Evolutionary conservation across 345 rosid genomes (phyloP).

Genomic region (Ceriops tagal): DNA sequence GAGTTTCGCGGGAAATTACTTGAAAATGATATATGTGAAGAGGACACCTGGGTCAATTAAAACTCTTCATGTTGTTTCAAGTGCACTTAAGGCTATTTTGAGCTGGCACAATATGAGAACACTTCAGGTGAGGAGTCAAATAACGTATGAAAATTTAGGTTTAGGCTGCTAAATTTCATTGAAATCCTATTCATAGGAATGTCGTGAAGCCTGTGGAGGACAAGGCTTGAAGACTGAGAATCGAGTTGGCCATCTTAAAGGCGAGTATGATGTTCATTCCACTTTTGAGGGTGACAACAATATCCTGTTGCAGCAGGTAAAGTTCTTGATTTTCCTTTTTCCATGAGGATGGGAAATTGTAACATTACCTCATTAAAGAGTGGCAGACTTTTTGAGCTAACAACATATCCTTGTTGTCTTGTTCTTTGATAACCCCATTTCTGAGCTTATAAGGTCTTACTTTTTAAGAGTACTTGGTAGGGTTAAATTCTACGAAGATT

Average conservation of each 20-base stretch:
- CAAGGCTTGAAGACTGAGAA: constrained; percentile 94
- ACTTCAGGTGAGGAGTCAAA: constrained; percentile 62
- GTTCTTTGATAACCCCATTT: too few relatives aligned
- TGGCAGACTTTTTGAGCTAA: too few relatives aligned
- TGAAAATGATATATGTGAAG: constrained; percentile 72
- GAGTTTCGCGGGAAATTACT: constrained; percentile 69
- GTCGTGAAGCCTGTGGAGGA: constrained; percentile 98
- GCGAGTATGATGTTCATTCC: constrained; percentile 85
- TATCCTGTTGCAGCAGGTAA: constrained; percentile 93
- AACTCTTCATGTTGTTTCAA: constrained; percentile 71
- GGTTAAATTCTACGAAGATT: too few relatives aligned
- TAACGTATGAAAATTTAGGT: background rate
- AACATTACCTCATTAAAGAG: too few relatives aligned
- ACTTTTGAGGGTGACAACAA: constrained; percentile 97
- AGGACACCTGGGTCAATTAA: constrained; percentile 79
- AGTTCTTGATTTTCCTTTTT: background rate
- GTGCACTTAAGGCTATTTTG: constrained; percentile 72
- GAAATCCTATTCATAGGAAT: constrained; percentile 49
- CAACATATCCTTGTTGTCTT: too few relatives aligned
- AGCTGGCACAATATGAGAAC: constrained; percentile 96
- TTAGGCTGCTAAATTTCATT: background rate
- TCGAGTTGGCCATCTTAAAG: constrained; percentile 74
- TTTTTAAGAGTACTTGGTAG: too few relatives aligned
- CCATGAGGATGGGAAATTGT: background rate
- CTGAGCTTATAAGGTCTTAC: too few relatives aligned